Evolutionary conservation across 495 filamentous ascomycete species (phyloP).

Genomic region (Parmelia sp.): DNA sequence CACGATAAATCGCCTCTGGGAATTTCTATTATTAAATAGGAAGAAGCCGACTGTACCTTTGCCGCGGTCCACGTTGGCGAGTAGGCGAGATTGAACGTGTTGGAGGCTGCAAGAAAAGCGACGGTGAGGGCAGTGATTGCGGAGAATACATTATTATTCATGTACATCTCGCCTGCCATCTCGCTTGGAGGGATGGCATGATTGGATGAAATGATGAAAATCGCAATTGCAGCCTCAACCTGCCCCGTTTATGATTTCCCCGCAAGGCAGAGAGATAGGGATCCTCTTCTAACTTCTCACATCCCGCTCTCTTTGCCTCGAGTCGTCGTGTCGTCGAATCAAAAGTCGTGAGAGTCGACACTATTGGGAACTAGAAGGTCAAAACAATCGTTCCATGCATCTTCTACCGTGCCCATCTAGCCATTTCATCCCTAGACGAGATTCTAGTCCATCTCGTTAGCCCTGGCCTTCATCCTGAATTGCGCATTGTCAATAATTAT

Average conservation of each 20-base stretch:
- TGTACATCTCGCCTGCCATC: background rate
- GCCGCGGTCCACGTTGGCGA: background rate
- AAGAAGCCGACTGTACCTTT: background rate
- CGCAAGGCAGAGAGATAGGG: background rate
- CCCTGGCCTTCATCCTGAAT: no score
- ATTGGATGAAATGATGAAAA: background rate
- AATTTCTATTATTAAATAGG: constrained; percentile 10
- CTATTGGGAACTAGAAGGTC: constrained; percentile 6
- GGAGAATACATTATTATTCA: no score
- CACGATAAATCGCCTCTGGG: background rate
- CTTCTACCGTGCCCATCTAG: constrained; percentile 11
- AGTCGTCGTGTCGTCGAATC: background rate
- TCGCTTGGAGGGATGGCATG: background rate
- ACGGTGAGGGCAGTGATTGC: no score
- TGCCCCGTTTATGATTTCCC: constrained; percentile 12
- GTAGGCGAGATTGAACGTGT: background rate
- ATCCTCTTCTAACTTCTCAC: background rate
- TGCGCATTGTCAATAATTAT: no score
- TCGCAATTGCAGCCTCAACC: constrained; percentile 5
- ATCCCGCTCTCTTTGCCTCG: background rate
- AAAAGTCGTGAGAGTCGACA: no score
- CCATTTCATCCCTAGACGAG: background rate
- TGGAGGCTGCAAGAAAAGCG: no score
- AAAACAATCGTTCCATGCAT: constrained; percentile 9
- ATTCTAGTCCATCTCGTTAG: no score